phyloP scores from a whole-genome alignment of 2,329 filamentous ascomycete genomes.

The Aspergillus fructus region DNA sequence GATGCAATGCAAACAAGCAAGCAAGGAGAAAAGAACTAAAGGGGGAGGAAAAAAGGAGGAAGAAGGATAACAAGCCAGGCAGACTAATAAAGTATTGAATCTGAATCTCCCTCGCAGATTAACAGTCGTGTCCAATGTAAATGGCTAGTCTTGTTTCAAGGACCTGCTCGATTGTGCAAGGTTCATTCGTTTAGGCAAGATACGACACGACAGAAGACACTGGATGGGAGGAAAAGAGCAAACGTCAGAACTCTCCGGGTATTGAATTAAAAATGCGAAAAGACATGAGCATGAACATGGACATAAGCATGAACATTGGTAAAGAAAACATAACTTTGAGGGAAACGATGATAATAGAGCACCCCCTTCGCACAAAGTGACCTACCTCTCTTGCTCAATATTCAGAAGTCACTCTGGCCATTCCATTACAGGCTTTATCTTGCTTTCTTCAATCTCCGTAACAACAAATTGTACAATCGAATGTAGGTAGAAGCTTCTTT shows the following conservation, averaged over 20 bases:
- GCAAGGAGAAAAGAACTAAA: too few relatives aligned
- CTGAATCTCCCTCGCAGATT: neutral
- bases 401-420: constrained; percentile 6
- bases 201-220: constrained; percentile 5
- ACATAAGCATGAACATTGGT: constrained; percentile 8
- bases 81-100: too few relatives aligned
- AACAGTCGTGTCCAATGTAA: neutral
- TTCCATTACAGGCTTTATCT: constrained; percentile 10
- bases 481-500: constrained; percentile 16
- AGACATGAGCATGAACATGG: constrained; percentile 7
- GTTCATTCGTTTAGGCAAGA: neutral
- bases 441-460: constrained; percentile 8
- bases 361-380: neutral
- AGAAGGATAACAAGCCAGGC: too few relatives aligned
- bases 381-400: constrained; percentile 20
- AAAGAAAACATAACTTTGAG: constrained; percentile 4
- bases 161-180: neutral
- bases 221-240: constrained; percentile 10
- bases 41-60: too few relatives aligned
- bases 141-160: neutral
- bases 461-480: constrained; percentile 23
- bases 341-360: neutral
- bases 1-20: constrained; percentile 19
- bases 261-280: constrained; percentile 23
- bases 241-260: constrained; percentile 26